These are phyloP conservation scores for Coemansia sp. DNA, from an alignment of 192 early-diverging fungal genomes.

Conservation along the genomic window DNA sequence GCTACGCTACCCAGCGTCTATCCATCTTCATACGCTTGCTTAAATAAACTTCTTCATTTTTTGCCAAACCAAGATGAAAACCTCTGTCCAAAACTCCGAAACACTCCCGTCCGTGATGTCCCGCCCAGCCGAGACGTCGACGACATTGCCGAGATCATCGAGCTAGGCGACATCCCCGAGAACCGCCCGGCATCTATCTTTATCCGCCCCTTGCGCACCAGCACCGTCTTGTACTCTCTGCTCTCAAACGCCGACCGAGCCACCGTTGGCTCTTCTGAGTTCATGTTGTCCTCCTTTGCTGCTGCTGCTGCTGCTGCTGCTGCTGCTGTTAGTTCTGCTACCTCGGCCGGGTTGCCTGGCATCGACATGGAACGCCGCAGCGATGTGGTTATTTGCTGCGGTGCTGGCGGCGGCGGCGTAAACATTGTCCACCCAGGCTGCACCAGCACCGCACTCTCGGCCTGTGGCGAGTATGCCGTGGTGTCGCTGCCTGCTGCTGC, in stretches of 20 bases:
- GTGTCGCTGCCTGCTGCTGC: too few species aligned
- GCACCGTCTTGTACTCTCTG: conserved; percentile 17
- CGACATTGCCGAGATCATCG: conserved; percentile 42
- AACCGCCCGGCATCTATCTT: conserved; percentile 12
- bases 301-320: background rate
- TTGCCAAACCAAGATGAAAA: conserved; percentile 49
- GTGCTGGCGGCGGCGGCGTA: conserved; percentile 10
- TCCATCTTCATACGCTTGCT: conserved; percentile 43
- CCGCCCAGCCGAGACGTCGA: conserved; percentile 32
- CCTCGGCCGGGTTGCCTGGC: conserved; percentile 17
- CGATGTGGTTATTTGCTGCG: conserved; percentile 15
- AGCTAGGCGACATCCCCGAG: conserved; percentile 31
- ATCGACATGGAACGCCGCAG: conserved; percentile 50
- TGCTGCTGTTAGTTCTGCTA: background rate
- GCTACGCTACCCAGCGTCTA: conserved; percentile 62
- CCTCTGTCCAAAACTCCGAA: conserved; percentile 27
- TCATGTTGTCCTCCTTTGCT: background rate
- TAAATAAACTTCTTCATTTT: conserved; percentile 9
- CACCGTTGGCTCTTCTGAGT: conserved; percentile 19
- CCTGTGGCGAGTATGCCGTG: background rate
- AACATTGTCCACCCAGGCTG: conserved; percentile 3
- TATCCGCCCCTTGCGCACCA: conserved; percentile 22
- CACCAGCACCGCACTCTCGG: background rate
- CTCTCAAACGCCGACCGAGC: conserved; percentile 32
- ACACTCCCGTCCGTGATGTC: conserved; percentile 18